These are phyloP conservation scores for Rhizophagus prolifer DNA, from an alignment of 192 early-diverging fungal species.

Conservation along the genomic window DNA sequence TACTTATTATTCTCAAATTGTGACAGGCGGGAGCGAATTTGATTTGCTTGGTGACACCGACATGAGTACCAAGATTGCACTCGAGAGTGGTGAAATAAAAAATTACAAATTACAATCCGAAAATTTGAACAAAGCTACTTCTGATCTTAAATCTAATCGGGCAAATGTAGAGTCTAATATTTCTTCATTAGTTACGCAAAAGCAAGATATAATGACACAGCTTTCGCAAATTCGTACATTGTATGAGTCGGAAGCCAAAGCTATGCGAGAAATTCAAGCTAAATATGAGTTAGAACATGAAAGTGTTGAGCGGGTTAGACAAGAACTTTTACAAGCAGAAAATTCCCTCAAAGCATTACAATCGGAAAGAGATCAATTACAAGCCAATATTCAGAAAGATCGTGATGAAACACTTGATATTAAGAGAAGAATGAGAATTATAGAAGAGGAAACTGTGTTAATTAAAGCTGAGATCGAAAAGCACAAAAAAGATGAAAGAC, in stretches of 20 bases:
- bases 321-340: slow-evolving; percentile 55
- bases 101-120: slow-evolving; percentile 59
- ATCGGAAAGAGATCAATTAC: slow-evolving; percentile 50
- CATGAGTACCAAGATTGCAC: slow-evolving; percentile 47
- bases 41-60: slow-evolving; percentile 43
- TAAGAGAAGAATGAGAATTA: slow-evolving; percentile 33
- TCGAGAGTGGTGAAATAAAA: slow-evolving; percentile 62
- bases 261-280: slow-evolving; percentile 55
- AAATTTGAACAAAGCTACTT: slow-evolving; percentile 48
- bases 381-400: slow-evolving; percentile 43
- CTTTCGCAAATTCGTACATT: slow-evolving; percentile 55
- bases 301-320: slow-evolving; percentile 42
- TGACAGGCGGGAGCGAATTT: slow-evolving; percentile 20
- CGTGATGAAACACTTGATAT: slow-evolving; percentile 50
- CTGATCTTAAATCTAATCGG: slow-evolving; percentile 57
- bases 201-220: slow-evolving; percentile 60
- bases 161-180: slow-evolving; percentile 57
- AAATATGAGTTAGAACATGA: slow-evolving; percentile 48
- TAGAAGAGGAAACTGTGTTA: slow-evolving; percentile 54
- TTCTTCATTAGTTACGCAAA: slow-evolving; percentile 55
- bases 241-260: slow-evolving; percentile 60
- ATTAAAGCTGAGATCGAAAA: slow-evolving; percentile 56
- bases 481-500: slow-evolving; percentile 55
- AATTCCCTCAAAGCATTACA: slow-evolving; percentile 43
- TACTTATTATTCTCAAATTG: not conserved